phyloP scores from a whole-genome alignment of 176 grass and related monocot genomes.

The Juncus inflexus region DNA sequence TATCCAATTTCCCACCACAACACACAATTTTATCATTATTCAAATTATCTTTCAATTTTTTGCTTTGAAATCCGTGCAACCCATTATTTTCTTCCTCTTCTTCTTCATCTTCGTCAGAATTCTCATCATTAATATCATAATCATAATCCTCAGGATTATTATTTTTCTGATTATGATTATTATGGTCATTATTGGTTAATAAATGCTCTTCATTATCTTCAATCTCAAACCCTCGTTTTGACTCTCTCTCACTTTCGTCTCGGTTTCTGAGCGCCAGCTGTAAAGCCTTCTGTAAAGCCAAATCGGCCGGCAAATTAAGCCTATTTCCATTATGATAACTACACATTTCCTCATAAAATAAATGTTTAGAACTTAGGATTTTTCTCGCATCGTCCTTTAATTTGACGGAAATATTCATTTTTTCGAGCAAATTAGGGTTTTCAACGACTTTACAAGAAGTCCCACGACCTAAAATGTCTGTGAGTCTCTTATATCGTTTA shows the following conservation, averaged over 20 bases:
- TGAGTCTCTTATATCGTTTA: conserved; percentile 95
- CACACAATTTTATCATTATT: conserved; percentile 34
- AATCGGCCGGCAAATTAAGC: conserved; percentile 68
- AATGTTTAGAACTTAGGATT: conserved; percentile 84
- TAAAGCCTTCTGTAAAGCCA: conserved; percentile 62
- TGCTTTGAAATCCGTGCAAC: conserved; percentile 33
- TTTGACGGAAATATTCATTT: conserved; percentile 79
- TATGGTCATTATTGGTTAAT: conserved; percentile 12
- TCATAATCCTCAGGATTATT: conserved; percentile 42
- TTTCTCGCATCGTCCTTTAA: conserved; percentile 91
- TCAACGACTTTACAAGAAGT: conserved; percentile 77
- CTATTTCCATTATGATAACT: conserved; percentile 93
- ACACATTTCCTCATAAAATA: conserved; percentile 97
- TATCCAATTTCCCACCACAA: conserved; percentile 54
- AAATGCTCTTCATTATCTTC: conserved; percentile 21
- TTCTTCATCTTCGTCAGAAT: conserved; percentile 40
- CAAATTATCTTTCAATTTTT: conserved; percentile 41
- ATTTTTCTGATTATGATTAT: conserved; percentile 47
- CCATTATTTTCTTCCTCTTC: conserved; percentile 41
- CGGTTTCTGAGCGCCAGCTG: conserved; percentile 63
- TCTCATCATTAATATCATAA: conserved; percentile 48
- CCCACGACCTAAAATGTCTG: conserved; percentile 82
- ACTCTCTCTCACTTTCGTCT: conserved; percentile 47
- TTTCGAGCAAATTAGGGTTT: conserved; percentile 57
- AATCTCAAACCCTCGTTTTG: conserved; percentile 1